Evolutionary conservation across 371 early-diverging fungal genomes (phyloP), one percentile per base, ranked within the genome.

Genomic region (Mucor mucedo): DNA sequence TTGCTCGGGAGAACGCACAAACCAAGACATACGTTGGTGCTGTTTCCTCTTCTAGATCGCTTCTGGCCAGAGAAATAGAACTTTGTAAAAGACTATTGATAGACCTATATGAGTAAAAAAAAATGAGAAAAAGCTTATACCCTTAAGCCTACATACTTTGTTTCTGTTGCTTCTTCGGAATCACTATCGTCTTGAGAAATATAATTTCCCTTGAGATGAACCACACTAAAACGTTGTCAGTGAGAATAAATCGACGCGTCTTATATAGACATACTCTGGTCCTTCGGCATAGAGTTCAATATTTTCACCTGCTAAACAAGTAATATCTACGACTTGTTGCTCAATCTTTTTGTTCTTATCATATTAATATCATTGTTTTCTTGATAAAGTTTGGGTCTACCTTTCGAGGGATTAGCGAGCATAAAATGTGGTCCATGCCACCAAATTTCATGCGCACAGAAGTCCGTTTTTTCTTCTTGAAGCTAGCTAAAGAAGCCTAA

Each of bases 191-290:
- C 78, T 7, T 45, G 52, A 4, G 55, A 78, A 38, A 91, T 64
- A 74, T 90, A 88, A 85, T 92, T 90, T 55, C 94, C 95, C 52
- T 88, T 85, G 62, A 94, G 69, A 70, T 93, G 85, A 35, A 94
- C 66, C 35, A 79, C 53, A 73, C 77, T 79, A 38, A 78, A 65
- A 53, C 89, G 91, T 28, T 14, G 47, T 47, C 7, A 32, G 33
- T 53, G 10, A 53, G 53, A 33, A 21, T 21, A 21, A 27, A 48
- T 35, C 3, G 21, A 38, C 14, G 21, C 8, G 16, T 35, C 45
- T 10, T 10, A 9, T 35, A 14, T 3, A 5, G n/a, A 10, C 49
- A 27, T 59, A 59, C 60, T 87, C 88, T 45, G 79, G 65, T 88
- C 94, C 66, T 47, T 76, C 76, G 45, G 80, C 80, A 45, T 81